Base-by-base conservation (phyloP, 1,284 basidiomycete genomes). In the Phenoliferia sp. region DNA sequence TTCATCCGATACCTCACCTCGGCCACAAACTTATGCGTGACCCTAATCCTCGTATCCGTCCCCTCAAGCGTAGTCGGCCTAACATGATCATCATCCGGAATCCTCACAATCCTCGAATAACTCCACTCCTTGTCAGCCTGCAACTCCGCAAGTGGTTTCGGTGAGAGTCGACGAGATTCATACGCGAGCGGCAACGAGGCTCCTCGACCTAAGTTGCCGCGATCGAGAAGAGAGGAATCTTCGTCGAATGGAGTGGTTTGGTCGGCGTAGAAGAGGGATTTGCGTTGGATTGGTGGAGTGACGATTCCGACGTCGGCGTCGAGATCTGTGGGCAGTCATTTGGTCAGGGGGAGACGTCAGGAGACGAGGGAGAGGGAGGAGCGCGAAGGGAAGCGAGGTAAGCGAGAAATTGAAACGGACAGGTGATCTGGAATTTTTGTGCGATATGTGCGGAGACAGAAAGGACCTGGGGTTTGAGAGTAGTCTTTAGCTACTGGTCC, bases 21-120 rank as follows among this genome's bases (percentile, higher is more conserved):
- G 34, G 69, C 63, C 15, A 35, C 54, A 16, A 70, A 19, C 55
- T 34, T 39, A 31, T 70, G 69, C 31, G 26, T n/a, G 0, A 73
- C 71, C 17, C 65, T 29, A 19, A 73, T 73, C 48, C 32, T 39
- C 22, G 63, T 65, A 2, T 64, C 59, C 1, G 63, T 58, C 2
- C 62, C 67, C 1, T 67, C 63, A 7, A 73, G 63, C n/a, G 71
- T 70, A 16, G 67, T 65, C 2, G 71, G 64, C 6, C 69, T 33
- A 3, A 68, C 64, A 16, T 59, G 31, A 50, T 72, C 69, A 54
- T 72, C 71, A 34, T 61, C 48, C 22, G 69, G 69, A 2, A 70
- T 65, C 3, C 71, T 61, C 59, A 59, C 59, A n/a, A 52, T 31
- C 7, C 59, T 3, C 2, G 44, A 33, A 16, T 44, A 61, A 1